Base-by-base conservation (phyloP, 1,284 basidiomycete species). In the Boletus albobrunnescens region DNA sequence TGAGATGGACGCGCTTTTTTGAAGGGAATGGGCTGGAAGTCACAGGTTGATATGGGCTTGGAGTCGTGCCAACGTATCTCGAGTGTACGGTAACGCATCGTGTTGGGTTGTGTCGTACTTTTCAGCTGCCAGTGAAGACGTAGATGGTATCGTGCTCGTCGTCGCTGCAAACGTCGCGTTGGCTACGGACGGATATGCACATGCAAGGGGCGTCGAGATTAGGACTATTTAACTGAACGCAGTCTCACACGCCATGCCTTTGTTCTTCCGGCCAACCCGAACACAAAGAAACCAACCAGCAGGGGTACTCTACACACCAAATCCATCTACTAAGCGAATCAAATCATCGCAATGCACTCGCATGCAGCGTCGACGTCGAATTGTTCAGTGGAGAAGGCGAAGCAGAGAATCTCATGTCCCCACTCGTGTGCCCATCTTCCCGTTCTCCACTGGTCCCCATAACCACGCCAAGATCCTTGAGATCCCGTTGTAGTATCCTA, bases 61-160 rank as follows among this genome's bases (percentile, higher is more conserved):
- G 78, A 84, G 73, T 94, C 91, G 75, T 96, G 93, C 94, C 94
- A 97, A 57, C 91, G 79, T 61, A 93, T 93, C 71, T 93, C 89
- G 35, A 93, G 77, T 7, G 88, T 91, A 48, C 85, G 76, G 63
- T 87, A 89, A 54, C 88, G 84, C 86, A 91, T 91, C 54, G 48
- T 57, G 40, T 41, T 49, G 56, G 32, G 47, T 30, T 41, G 39
- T 45, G 41, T 55, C 38, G 45, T 26, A 9, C 14, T 26, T n/a
- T 35, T 31, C 10, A 9, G 37, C 26, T 31, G 6, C 27, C 10
- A 17, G 17, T 22, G 3, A 11, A 26, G 28, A 39, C 35, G 36
- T 3, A 19, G 8, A n/a, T 10, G 39, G 23, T 42, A 37, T 26
- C 32, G 49, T 49, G 1, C 49, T 52, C 36, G 59, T 42, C 48